Evolutionary conservation across 495 filamentous ascomycete species (phyloP), one percentile per base, ranked within the genome.

Genomic region (Penicillium bialowiezense): DNA sequence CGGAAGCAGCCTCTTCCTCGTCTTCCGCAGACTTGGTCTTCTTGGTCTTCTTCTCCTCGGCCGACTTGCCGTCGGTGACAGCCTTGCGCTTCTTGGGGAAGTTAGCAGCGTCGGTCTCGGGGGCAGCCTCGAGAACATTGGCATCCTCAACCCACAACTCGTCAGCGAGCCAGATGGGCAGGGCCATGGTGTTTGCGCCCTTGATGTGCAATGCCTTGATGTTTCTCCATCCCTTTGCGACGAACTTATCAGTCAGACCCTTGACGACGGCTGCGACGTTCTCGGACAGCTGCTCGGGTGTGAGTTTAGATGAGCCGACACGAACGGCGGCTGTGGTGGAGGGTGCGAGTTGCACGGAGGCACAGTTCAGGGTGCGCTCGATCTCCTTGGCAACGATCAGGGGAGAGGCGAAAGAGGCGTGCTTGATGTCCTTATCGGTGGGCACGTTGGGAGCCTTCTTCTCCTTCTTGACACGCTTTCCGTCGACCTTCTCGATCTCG

Each of bases 151-250:
- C 71, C 89, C 91, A 98, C 43, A 98, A 70, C 73, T 97, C 88
- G 59, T 85, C 82, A 7, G 93, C 87, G 60, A 97, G 73, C 87
- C 89, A 98, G 51, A 98, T 83, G 12, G 93, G 93, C 56, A 98
- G 73, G 10, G 91, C 89, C 50, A 81, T 86, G 8, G 90, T 95
- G 55, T 85, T 81, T 8, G 88, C 84, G 6, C 87, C 86, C 76
- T 97, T 98, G 69, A 98, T 75, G 71, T 96, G 90, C 38, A 97
- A 64, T 39, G 79, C 78, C 67, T 85, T 83, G 41, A 97, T 80
- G 61, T 88, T 90, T 51, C 80, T 79, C 91, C 91, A 97, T 47
- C 88, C 83, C 56, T 89, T 83, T 5, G 90, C 78, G 5, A 97
- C 78, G 48, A 85, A 87, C 65, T 87, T 89, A 29, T 87, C 82